A percentile compares a stretch with the other conserved stretches of the same genome.
phyloP scores from a whole-genome alignment of 306 rosid species.

The Quercus wislizeni region DNA sequence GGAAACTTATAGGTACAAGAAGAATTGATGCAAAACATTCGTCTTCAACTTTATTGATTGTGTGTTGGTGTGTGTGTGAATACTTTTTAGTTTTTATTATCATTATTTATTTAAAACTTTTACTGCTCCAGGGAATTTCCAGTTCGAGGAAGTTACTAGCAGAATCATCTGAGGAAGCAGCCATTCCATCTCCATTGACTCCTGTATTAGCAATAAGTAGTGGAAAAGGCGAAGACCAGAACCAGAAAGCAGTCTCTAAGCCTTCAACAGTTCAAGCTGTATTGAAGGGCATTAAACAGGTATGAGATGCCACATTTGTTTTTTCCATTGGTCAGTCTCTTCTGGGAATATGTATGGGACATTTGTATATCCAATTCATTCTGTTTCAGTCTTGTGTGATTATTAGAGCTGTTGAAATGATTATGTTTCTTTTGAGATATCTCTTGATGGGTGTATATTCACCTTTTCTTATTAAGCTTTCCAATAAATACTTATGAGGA shows the following conservation, averaged over 20 bases:
- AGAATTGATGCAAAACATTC: neutral
- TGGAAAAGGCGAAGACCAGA: conserved; percentile 52
- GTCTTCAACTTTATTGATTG: neutral
- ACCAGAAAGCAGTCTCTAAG: conserved; percentile 54
- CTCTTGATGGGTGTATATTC: too few species aligned
- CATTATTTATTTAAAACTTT: neutral
- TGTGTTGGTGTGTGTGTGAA: neutral
- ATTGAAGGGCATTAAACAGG: conserved; percentile 83
- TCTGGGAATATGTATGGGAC: neutral
- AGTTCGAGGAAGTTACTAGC: conserved; percentile 60
- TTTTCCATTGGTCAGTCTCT: neutral
- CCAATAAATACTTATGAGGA: neutral
- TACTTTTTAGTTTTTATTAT: neutral
- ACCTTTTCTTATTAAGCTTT: neutral
- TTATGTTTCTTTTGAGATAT: neutral
- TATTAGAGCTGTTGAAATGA: neutral
- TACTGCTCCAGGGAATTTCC: conserved; percentile 64
- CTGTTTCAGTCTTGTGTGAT: neutral
- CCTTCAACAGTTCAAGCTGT: conserved; percentile 74
- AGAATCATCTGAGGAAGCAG: conserved; percentile 52
- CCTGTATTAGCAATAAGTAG: conserved; percentile 50
- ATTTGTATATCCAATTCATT: neutral
- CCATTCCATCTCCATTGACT: conserved; percentile 70
- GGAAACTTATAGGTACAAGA: too few species aligned
- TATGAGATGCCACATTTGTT: conserved; percentile 16